A percentile compares a stretch with the other conserved stretches of the same genome.
Conservation (phyloP, 2,329 filamentous ascomycete genomes). For the Xylariaceae sp. region DNA sequence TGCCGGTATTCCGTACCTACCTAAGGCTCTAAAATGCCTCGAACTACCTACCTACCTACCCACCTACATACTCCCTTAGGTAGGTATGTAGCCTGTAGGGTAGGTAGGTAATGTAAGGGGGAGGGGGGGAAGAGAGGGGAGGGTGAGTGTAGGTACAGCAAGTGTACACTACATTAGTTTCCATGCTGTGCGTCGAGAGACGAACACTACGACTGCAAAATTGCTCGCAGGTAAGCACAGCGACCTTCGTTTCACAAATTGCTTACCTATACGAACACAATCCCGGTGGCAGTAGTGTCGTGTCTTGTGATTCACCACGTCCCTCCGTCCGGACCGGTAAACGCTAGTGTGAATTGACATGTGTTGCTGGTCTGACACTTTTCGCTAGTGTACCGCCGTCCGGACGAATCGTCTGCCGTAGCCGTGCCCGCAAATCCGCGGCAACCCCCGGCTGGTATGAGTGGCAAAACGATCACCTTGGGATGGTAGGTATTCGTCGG, state of each 20-base stretch:
- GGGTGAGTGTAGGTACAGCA: not conserved
- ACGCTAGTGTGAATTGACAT: constrained; percentile 12
- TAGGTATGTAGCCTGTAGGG: not conserved
- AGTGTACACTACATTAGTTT: not conserved
- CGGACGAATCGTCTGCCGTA: not conserved
- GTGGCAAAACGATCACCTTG: not conserved
- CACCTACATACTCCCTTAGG: not conserved
- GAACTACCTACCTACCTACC: not conserved
- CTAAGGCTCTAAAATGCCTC: not conserved
- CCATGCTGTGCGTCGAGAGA: not conserved
- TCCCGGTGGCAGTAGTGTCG: too few species aligned
- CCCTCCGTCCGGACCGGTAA: not conserved
- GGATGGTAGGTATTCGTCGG: not conserved
- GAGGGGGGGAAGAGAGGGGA: not conserved
- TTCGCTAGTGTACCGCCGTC: not conserved
- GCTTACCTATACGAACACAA: too few species aligned
- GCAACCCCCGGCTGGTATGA: not conserved
- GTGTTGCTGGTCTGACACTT: constrained; percentile 11
- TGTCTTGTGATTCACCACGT: constrained; percentile 4
- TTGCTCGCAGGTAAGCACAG: not conserved
- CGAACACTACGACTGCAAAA: not conserved
- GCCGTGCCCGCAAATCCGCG: constrained; percentile 1
- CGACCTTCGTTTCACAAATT: constrained; percentile 1
- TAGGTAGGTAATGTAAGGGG: not conserved
- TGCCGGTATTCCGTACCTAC: too few species aligned